These are phyloP conservation scores for Neofusicoccum sp. DNA, from an alignment of 2,329 filamentous ascomycete genomes.

Conservation along the genomic window DNA sequence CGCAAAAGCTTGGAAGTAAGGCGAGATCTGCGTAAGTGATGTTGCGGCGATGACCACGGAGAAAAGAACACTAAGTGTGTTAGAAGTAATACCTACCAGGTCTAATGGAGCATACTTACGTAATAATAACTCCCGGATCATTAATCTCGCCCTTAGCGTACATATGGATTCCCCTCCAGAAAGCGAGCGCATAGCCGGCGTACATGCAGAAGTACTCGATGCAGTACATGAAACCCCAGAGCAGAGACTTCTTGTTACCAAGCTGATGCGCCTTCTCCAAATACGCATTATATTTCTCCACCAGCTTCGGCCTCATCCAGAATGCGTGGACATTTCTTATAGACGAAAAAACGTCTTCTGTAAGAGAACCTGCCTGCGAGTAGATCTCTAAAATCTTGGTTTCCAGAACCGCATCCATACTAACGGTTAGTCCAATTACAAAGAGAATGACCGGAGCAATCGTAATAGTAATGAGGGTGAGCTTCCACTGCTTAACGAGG, in stretches of 20 bases:
- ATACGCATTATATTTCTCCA: constrained; percentile 46
- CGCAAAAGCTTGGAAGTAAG: constrained; percentile 25
- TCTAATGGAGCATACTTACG: constrained; percentile 26
- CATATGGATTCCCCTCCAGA: constrained; percentile 42
- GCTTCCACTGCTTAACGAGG: constrained; percentile 10
- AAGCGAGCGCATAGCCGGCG: constrained; percentile 41
- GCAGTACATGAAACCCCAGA: constrained; percentile 48
- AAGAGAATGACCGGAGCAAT: constrained; percentile 26
- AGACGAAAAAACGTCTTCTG: constrained; percentile 55
- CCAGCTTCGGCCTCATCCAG: constrained; percentile 45
- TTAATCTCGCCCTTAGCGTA: constrained; percentile 35
- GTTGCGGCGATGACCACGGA: constrained; percentile 35
- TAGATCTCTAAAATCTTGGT: constrained; percentile 43
- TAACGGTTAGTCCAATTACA: constrained; percentile 35
- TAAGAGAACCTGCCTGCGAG: constrained; percentile 49
- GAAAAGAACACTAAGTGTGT: constrained; percentile 36
- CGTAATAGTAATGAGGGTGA: constrained; percentile 13
- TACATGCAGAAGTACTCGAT: constrained; percentile 47
- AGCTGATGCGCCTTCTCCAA: constrained; percentile 47
- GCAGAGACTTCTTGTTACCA: constrained; percentile 48
- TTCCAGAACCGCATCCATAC: constrained; percentile 41
- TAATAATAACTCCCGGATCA: constrained; percentile 39
- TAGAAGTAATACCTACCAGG: too few species aligned
- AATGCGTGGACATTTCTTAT: constrained; percentile 55
- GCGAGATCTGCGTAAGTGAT: constrained; percentile 16